Evolutionary conservation across 164 flowering plant species (phyloP), one percentile per base, ranked within the genome.

Genomic region (Chimonanthus praecox): DNA sequence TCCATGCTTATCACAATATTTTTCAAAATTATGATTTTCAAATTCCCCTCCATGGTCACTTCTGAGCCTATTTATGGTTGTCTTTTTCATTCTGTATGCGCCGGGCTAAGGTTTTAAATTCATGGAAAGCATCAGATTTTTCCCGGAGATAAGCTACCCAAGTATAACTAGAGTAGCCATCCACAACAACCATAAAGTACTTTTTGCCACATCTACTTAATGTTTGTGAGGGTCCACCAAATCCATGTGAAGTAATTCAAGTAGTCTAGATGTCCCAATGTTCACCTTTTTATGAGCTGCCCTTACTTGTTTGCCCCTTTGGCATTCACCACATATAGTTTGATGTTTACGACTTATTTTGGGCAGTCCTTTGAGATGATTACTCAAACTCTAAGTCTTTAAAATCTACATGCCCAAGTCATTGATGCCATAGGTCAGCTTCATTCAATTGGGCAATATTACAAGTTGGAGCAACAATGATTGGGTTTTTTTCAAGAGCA

Each of bases 141-240:
- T 64, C 69, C 20, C 2, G 5, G 1, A 72, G 69, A 13, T 64
- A 72, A 7, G 49, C 45, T 3, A 72, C 69, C 47, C 44, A 49
- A 0, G 75, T 64, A 13, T 7, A 72, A 1, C 69, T 13, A 18
- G 68, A 63, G 61, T 64, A 72, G 46, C 63, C 75, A 72, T 72
- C 75, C 46, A 72, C 75, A 72, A 72, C 4, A 4, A 72, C 75
- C 8, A 72, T 7, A 9, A 64, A 5, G 47, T 72, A 64, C 44
- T 13, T 64, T 5, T 49, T 63, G 4, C 75, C 60, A 49, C 60
- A 44, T 3, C 7, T n/a, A 18, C 75, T 72, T 18, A 6, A 6
- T 5, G 33, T 64, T 11, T 18, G 47, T 4, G 47, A 64, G 1
- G 61, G 75, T 20, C 49, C 33, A 33, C 33, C 33, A 33, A 33